phyloP scores from a whole-genome alignment of 176 grass and related monocot species.

The Avena eriantha region DNA sequence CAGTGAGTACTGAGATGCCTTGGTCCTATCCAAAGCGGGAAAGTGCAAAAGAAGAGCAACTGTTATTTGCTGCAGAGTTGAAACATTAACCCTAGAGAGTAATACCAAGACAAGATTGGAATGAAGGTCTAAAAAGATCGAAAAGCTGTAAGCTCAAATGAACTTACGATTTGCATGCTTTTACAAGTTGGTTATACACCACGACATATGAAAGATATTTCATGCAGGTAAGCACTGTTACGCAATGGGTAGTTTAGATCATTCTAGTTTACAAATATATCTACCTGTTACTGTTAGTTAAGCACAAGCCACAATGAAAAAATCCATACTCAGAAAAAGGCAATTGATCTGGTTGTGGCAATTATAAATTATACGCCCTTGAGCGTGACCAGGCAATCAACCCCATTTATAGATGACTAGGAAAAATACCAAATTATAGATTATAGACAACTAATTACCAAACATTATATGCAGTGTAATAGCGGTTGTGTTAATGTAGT shows the following conservation, averaged over 20 bases:
- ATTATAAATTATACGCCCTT: conserved; percentile 3
- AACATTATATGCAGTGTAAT: not conserved
- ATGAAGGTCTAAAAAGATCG: not conserved
- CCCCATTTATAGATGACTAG: not conserved
- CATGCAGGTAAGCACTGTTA: not conserved
- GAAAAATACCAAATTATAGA: not conserved
- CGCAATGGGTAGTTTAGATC: not conserved
- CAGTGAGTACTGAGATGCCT: conserved; percentile 78
- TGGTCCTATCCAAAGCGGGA: conserved; percentile 58
- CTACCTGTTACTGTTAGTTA: not conserved
- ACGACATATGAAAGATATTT: not conserved
- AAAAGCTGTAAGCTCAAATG: not conserved
- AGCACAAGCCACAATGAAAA: not conserved
- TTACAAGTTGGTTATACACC: not conserved
- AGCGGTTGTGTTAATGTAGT: not conserved
- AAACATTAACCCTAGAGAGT: not conserved
- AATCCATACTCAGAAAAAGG: not conserved
- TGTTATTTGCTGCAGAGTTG: not conserved
- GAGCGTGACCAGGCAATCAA: not conserved
- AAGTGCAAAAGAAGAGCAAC: not conserved
- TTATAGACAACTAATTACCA: not conserved
- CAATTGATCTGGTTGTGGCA: not conserved
- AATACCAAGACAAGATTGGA: not conserved
- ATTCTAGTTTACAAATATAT: not conserved
- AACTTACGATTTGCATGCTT: conserved; percentile 12